Evolutionary conservation across 2,329 filamentous ascomycete genomes (phyloP).

Genomic region (Proliferodiscus dingleyae): DNA sequence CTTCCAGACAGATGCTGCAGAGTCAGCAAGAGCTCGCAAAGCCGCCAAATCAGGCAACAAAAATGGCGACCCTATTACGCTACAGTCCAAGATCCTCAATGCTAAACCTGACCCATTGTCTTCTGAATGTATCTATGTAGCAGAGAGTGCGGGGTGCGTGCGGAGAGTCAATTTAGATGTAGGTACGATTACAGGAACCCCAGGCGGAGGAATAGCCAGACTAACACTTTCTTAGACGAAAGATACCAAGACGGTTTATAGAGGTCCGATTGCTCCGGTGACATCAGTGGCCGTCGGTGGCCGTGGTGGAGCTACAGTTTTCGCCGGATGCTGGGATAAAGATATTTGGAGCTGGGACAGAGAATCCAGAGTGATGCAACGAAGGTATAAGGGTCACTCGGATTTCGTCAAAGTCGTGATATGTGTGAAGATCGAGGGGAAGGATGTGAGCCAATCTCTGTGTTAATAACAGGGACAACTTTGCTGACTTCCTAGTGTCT

Average conservation of each 20-base stretch:
- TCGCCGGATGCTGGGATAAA: conserved; percentile 94
- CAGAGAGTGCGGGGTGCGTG: conserved; percentile 80
- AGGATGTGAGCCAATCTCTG: conserved; percentile 39
- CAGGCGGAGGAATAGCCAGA: not conserved
- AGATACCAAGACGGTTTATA: conserved; percentile 49
- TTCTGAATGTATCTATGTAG: conserved; percentile 62
- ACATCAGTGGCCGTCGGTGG: conserved; percentile 69
- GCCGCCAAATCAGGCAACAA: conserved; percentile 69
- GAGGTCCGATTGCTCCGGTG: conserved; percentile 73
- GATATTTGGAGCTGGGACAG: conserved; percentile 80
- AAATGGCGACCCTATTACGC: conserved; percentile 71
- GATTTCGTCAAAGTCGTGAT: conserved; percentile 89
- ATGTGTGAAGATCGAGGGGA: conserved; percentile 54
- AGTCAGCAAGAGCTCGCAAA: conserved; percentile 48
- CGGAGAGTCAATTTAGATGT: conserved; percentile 73
- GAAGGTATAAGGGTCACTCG: conserved; percentile 67
- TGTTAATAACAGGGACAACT: conserved; percentile 6
- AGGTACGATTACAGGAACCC: conserved; percentile 37
- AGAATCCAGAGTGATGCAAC: conserved; percentile 47
- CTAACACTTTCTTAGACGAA: conserved; percentile 33
- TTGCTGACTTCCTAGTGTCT: conserved; percentile 37
- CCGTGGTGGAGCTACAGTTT: conserved; percentile 54
- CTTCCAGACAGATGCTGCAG: conserved; percentile 71
- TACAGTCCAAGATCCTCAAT: conserved; percentile 83
- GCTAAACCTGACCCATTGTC: conserved; percentile 63